Conservation (phyloP, 345 rosid species). For the Bruguiera parviflora region DNA sequence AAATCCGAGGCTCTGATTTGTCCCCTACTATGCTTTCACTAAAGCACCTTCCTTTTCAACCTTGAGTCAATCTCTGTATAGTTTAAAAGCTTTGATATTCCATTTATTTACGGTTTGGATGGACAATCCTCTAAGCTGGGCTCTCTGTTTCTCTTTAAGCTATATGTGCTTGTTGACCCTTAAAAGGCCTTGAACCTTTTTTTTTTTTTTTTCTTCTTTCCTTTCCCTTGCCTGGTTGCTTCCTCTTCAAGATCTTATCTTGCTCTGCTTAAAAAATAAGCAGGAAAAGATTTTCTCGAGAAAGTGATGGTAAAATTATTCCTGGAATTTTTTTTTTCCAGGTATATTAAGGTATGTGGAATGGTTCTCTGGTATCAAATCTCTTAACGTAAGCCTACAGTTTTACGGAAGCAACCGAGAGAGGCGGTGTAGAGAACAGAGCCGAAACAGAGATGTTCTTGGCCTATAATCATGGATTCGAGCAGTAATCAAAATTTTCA, state of each 20-base stretch:
- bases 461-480: constrained; percentile 53
- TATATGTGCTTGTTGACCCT: background rate
- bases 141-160: background rate
- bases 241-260: constrained; percentile 78
- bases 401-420: background rate
- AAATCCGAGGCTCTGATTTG: constrained; percentile 19
- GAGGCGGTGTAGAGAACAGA: background rate
- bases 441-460: constrained; percentile 10
- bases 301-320: constrained; percentile 41
- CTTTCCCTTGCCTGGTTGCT: constrained; percentile 30
- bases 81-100: constrained; percentile 5
- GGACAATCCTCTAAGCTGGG: background rate
- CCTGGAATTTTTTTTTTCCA: constrained; percentile 26
- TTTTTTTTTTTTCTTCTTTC: background rate
- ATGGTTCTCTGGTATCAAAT: constrained; percentile 29
- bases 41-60: background rate
- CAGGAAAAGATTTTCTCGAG: constrained; percentile 30
- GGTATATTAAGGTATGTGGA: constrained; percentile 12
- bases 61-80: background rate
- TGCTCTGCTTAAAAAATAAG: constrained; percentile 60
- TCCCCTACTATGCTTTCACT: constrained; percentile 5
- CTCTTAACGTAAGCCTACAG: constrained; percentile 11
- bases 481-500: constrained; percentile 33
- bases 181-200: constrained; percentile 13
- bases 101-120: background rate